Conservation (phyloP, 352 stramenopile species). For the Globisporangium ultimum region DNA sequence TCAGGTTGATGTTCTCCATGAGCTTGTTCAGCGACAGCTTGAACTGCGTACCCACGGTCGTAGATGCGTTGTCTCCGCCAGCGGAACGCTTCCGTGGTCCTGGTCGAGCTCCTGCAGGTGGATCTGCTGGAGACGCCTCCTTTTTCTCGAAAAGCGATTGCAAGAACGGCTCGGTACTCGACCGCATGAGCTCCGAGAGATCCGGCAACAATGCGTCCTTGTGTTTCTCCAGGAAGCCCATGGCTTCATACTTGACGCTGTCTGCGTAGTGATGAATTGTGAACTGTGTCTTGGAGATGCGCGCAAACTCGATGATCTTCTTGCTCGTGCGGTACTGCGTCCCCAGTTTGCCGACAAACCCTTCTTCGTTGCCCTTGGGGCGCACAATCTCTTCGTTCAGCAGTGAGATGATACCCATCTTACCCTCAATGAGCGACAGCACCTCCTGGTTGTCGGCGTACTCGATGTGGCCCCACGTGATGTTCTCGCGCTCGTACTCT, state of each 20-base stretch:
- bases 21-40: conserved; percentile 61
- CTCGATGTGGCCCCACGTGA: conserved; percentile 79
- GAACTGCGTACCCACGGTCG: conserved; percentile 82
- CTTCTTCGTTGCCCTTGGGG: conserved; percentile 64
- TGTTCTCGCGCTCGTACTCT: conserved; percentile 60
- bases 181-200: conserved; percentile 76
- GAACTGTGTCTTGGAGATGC: conserved; percentile 82
- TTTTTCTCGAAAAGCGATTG: conserved; percentile 54
- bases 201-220: conserved; percentile 92
- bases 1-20: conserved; percentile 74
- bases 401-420: conserved; percentile 73
- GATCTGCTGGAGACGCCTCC: conserved; percentile 24
- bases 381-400: conserved; percentile 87
- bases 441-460: conserved; percentile 82
- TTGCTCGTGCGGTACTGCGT: conserved; percentile 47
- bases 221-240: conserved; percentile 94
- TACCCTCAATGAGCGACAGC: conserved; percentile 70
- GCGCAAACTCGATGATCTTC: conserved; percentile 63
- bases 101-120: conserved; percentile 13
- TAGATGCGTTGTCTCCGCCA: conserved; percentile 21
- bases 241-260: conserved; percentile 88
- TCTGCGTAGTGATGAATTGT: conserved; percentile 93
- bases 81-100: conserved; percentile 20
- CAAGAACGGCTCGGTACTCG: conserved; percentile 46
- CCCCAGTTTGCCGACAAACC: conserved; percentile 60